Evolutionary conservation across 768 basidiomycete genomes (phyloP), one percentile per base, ranked within the genome.

Genomic region (Agaricus sinodeliciosus): DNA sequence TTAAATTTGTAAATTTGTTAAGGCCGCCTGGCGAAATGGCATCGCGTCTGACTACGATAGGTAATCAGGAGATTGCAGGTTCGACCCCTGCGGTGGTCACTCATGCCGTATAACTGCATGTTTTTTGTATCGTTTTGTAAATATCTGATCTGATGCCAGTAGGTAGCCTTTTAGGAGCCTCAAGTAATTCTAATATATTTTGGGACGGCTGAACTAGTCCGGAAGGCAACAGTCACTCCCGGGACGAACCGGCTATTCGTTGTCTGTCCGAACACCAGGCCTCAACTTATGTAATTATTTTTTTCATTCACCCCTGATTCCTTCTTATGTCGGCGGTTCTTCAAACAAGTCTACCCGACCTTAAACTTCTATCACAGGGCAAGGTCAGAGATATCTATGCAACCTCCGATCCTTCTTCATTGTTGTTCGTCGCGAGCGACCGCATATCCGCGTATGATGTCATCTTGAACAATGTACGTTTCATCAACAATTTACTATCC

Each of bases 371-470:
- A 28, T 93, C 92, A 1, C 82, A 78, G 65, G 96, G 96, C 54
- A 99, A 99, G 78, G 96, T 99, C 18, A 83, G 96, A 52, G 95
- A 98, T 68, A 85, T 99, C 63, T 98, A 99, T 70, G 62, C 79
- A 28, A 85, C 82, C 11, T 83, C 85, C 4, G 82, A 81, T 5
- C 75, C 79, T 18, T 77, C 83, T 48, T 78, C 81, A 58, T 78
- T 99, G 16, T 78, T 99, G 39, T 98, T 98, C 65, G 86, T 98
- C 54, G 94, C 95, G 9, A 86, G 90, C 9, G 96, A 99, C 70
- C 79, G 96, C 57, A 95, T 98, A 65, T 95, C 91, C 16, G 94
- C 94, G 0, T 98, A 91, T 74, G 95, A 99, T 75, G 87, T 96
- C 59, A 85, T 98, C 63, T 78, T 99, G 57, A 82, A 83, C 64